Conservation (phyloP, 129 eudicot genomes). For the Sambucus nigra region DNA sequence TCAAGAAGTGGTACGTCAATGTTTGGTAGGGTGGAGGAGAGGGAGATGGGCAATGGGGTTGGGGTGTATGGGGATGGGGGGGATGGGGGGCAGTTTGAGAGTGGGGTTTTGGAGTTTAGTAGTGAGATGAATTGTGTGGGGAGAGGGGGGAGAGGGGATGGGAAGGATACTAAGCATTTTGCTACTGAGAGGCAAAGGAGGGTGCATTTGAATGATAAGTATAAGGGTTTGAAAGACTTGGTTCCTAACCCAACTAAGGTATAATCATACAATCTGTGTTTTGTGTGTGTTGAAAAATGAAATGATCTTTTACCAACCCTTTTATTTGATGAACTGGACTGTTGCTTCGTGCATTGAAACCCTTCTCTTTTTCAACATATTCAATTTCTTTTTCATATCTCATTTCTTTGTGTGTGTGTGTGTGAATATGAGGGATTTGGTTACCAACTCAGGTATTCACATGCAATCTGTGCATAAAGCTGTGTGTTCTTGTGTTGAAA, state of each 20-base stretch:
- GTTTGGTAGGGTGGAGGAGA: slow-evolving; percentile 45
- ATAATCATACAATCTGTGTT: slow-evolving; percentile 18
- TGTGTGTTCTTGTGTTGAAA: too few species aligned
- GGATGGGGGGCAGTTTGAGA: slow-evolving; percentile 19
- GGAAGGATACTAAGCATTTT: slow-evolving; percentile 55
- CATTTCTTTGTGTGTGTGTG: too few species aligned
- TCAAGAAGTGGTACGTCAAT: slow-evolving; percentile 27
- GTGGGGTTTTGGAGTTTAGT: slow-evolving; percentile 58
- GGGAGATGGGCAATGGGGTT: slow-evolving; percentile 15
- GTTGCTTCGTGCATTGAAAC: slow-evolving; percentile 7
- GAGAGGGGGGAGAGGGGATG: slow-evolving; percentile 26
- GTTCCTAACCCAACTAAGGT: slow-evolving; percentile 84
- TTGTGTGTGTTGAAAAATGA: too few species aligned
- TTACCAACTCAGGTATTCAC: too few species aligned
- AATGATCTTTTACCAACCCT: too few species aligned
- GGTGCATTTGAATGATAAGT: slow-evolving; percentile 58
- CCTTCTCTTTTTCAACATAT: too few species aligned
- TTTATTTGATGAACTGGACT: neutral
- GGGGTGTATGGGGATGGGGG: slow-evolving; percentile 53
- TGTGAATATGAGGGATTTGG: too few species aligned
- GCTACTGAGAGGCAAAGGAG: slow-evolving; percentile 81
- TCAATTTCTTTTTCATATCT: too few species aligned
- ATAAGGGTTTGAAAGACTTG: slow-evolving; percentile 41
- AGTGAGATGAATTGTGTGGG: slow-evolving; percentile 35
- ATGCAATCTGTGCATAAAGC: too few species aligned